Evolutionary conservation across 73 alveolate species (phyloP).

Genomic region (Effrenium voratum): DNA sequence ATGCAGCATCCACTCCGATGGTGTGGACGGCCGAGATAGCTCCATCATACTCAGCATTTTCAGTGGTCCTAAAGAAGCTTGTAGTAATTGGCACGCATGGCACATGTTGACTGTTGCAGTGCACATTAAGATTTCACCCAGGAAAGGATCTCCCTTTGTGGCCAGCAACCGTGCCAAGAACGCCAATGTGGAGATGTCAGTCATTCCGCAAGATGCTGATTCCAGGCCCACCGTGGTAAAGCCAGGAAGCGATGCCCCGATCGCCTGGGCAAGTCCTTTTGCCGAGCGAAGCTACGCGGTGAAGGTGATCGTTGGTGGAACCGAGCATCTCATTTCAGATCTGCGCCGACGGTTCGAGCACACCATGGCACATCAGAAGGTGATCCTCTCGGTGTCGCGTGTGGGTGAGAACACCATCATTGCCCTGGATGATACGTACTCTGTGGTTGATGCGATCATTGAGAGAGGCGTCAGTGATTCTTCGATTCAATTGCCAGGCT

Average conservation of each 20-base stretch:
- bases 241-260: conserved; percentile 37
- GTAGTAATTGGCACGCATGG: background rate
- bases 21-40: conserved; percentile 81
- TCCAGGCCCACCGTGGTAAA: conserved; percentile 14
- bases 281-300: conserved; percentile 24
- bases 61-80: conserved; percentile 27
- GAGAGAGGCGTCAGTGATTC: background rate
- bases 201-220: background rate
- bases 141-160: conserved; percentile 44
- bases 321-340: conserved; percentile 23
- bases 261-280: conserved; percentile 40
- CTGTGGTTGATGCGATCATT: conserved; percentile 4
- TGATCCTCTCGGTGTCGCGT: conserved; percentile 4
- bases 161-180: conserved; percentile 32
- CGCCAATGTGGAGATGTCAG: conserved; percentile 4
- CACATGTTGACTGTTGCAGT: background rate
- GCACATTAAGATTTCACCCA: background rate
- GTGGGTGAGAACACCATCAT: conserved; percentile 38
- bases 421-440: conserved; percentile 5
- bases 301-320: conserved; percentile 24
- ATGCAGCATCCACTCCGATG: conserved; percentile 26
- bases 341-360: conserved; percentile 26
- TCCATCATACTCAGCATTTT: conserved; percentile 48
- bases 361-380: conserved; percentile 1
- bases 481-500: no score